These are phyloP conservation scores for Dothistroma pini DNA, from an alignment of 2,329 filamentous ascomycete genomes.

Conservation along the genomic window DNA sequence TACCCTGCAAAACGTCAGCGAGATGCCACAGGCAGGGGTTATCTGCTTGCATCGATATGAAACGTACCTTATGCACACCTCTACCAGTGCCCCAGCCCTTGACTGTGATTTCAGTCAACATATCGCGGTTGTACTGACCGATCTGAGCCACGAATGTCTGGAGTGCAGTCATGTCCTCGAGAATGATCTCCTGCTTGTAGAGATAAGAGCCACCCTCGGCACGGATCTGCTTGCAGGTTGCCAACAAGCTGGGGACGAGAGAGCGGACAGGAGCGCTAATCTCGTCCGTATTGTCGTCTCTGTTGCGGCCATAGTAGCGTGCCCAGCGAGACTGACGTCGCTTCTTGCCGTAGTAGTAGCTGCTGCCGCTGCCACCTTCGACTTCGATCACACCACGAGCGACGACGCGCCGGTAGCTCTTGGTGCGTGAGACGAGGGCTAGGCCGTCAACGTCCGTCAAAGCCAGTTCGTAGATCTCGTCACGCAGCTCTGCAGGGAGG, in stretches of 20 bases:
- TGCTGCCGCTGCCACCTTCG: neutral
- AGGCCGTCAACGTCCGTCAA: constrained; percentile 25
- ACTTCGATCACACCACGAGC: constrained; percentile 14
- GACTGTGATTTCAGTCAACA: constrained; percentile 23
- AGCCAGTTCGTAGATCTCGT: constrained; percentile 31
- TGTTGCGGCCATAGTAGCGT: neutral
- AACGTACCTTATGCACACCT: constrained; percentile 10
- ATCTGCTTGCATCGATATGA: neutral
- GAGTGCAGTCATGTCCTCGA: constrained; percentile 26
- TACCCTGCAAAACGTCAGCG: constrained; percentile 11
- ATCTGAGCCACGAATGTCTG: constrained; percentile 28
- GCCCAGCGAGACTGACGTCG: constrained; percentile 1
- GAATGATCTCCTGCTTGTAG: constrained; percentile 28
- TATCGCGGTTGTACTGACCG: constrained; percentile 24
- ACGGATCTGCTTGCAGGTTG: constrained; percentile 30
- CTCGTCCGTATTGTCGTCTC: neutral
- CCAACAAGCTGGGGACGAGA: constrained; percentile 27
- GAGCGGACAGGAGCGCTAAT: constrained; percentile 2
- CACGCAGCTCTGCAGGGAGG: constrained; percentile 28
- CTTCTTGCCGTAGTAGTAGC: constrained; percentile 16
- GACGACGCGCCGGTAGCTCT: constrained; percentile 23
- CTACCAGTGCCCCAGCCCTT: constrained; percentile 20
- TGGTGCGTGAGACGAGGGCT: constrained; percentile 19
- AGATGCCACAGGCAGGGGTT: neutral
- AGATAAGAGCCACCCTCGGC: constrained; percentile 27